Conservation (phyloP, 768 basidiomycete genomes). For the Lactarius sanguifluus region DNA sequence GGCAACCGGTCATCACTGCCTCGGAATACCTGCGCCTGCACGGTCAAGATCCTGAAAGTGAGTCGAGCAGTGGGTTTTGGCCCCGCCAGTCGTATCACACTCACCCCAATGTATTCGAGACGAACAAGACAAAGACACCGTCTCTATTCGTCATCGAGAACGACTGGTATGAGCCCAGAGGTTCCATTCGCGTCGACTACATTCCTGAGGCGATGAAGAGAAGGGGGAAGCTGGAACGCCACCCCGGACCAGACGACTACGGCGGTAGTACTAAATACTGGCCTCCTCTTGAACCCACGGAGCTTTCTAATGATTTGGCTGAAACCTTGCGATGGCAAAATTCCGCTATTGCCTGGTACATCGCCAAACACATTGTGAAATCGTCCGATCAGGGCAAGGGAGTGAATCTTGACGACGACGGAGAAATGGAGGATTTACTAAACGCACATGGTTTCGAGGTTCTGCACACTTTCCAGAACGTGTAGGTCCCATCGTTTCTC, state of each 20-base stretch:
- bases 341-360: slow-evolving; percentile 10
- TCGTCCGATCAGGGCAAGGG: background rate
- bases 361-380: slow-evolving; percentile 4
- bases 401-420: slow-evolving; percentile 31
- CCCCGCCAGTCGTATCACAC: slow-evolving; percentile 38
- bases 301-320: background rate
- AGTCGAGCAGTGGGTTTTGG: slow-evolving; percentile 43
- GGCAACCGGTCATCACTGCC: slow-evolving; percentile 42
- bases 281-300: slow-evolving; percentile 9
- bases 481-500: slow-evolving; percentile 36
- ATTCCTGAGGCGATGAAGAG: slow-evolving; percentile 36
- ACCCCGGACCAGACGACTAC: slow-evolving; percentile 19
- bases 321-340: background rate
- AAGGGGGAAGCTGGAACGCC: slow-evolving; percentile 37
- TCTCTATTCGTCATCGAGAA: slow-evolving; percentile 41
- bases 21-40: slow-evolving; percentile 47
- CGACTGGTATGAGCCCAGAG: slow-evolving; percentile 42
- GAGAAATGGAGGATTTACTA: slow-evolving; percentile 37
- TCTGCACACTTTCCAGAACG: slow-evolving; percentile 42
- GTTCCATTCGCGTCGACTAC: slow-evolving; percentile 41
- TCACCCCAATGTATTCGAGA: slow-evolving; percentile 34
- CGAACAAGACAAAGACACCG: slow-evolving; percentile 27
- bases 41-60: slow-evolving; percentile 37
- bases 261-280: slow-evolving; percentile 22
- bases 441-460: slow-evolving; percentile 42